phyloP scores from a whole-genome alignment of 208 protist species.

The Acanthamoeba divionensis region DNA sequence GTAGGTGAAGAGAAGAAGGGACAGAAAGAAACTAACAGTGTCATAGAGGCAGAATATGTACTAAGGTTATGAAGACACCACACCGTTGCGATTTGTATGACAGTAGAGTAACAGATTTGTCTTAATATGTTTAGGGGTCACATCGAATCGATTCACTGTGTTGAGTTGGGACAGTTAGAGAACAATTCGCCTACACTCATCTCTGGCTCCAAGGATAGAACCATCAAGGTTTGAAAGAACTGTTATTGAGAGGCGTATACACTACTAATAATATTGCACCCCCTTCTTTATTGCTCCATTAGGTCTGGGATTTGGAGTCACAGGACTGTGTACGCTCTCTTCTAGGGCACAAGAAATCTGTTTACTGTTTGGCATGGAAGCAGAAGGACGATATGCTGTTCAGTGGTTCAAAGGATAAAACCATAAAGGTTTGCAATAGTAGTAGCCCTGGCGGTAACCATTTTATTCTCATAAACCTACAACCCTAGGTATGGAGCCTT shows the following conservation, averaged over 20 bases:
- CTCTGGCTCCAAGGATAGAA: background rate
- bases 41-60: too few species aligned
- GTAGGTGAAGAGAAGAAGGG: too few species aligned
- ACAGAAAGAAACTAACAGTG: too few species aligned
- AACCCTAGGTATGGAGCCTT: background rate
- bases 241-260: too few species aligned
- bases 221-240: background rate
- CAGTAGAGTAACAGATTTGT: too few species aligned
- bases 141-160: too few species aligned
- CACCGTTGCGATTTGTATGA: too few species aligned
- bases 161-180: too few species aligned
- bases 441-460: background rate
- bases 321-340: background rate
- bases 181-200: background rate
- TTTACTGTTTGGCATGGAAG: background rate
- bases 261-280: background rate
- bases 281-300: background rate
- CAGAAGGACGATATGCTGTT: background rate
- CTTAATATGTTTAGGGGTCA: too few species aligned
- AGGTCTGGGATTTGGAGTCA: constrained; percentile 15
- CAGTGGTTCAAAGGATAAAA: constrained; percentile 29
- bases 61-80: too few species aligned
- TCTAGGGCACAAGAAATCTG: background rate
- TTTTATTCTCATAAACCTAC: background rate
- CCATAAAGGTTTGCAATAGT: background rate